Evolutionary conservation across 163 green algal species (phyloP).

Genomic region (Picocystis sp.): DNA sequence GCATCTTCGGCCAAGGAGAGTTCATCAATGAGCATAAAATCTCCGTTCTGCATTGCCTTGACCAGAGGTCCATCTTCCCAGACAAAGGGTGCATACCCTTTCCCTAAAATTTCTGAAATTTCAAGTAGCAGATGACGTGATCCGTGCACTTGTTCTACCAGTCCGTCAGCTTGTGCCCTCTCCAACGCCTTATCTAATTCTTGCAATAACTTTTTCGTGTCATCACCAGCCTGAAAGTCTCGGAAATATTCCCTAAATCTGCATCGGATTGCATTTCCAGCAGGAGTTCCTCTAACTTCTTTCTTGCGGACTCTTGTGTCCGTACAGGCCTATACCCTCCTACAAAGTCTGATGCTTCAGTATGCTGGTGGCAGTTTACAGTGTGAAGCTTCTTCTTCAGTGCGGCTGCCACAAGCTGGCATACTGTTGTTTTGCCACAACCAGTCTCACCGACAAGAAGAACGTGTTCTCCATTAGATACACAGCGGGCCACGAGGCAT

Average conservation of each 20-base stretch:
- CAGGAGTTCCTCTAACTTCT: no score
- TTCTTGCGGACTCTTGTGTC: conserved; percentile 14
- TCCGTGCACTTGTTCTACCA: no score
- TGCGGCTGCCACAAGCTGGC: conserved; percentile 74
- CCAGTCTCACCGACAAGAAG: conserved; percentile 92
- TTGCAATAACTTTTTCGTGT: background rate
- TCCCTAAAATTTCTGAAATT: conserved; percentile 22
- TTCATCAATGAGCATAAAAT: conserved; percentile 91
- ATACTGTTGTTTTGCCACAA: conserved; percentile 91
- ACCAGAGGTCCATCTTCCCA: conserved; percentile 94
- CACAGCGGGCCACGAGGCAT: conserved; percentile 52
- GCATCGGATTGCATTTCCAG: no score
- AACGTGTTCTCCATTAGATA: conserved; percentile 55
- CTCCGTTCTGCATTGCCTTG: conserved; percentile 76
- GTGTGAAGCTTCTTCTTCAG: conserved; percentile 70
- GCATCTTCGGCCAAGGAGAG: conserved; percentile 96
- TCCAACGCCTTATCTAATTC: background rate
- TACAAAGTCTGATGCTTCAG: conserved; percentile 91
- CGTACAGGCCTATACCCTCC: conserved; percentile 70
- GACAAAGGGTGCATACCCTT: conserved; percentile 64
- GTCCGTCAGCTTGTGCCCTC: no score
- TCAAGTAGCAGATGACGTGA: background rate
- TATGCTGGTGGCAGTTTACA: conserved; percentile 98
- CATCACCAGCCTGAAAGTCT: background rate
- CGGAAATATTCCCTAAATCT: no score